Base-by-base conservation (phyloP, 306 rosid genomes). In the Vachellia collinsii region DNA sequence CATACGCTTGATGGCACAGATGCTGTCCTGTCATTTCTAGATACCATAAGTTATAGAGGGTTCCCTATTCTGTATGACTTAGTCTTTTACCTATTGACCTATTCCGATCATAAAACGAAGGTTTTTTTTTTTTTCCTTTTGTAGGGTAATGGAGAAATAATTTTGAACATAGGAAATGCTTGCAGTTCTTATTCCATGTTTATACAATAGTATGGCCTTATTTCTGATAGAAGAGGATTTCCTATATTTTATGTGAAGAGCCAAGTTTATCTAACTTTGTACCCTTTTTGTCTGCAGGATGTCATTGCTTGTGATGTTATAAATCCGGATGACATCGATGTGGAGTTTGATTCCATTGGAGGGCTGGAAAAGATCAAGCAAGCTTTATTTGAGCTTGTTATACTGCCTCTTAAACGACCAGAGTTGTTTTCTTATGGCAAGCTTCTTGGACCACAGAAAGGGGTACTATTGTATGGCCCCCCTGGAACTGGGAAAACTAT, bases 401-500 rank as follows among this genome's bases (percentile, higher is more conserved):
- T 96, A 78, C 93, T 96, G 63, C 99, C 99, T 12, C 71, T 96
- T 7, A 83, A 81, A 83, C 87, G 99, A 77, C 99, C 99, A 1
- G 91, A 89, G 29, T 85, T 96, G 41, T 96, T 96, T 85, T 86
- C 91, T 4, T 65, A 90, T 72, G 97, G 99, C 64, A 96, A 90
- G 88, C 97, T 96, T 63, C 93, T 93, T 69, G 98, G 97, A 51
- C 99, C 99, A 11, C 99, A 96, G 62, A 96, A 93, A 75, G 99
- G 99, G 48, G 98, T 93, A 7, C 84, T 96, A 73, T 85, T 96
- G 82, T 96, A 89, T 41, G 99, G 99, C 61, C 99, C 99, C 4
- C 99, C 99, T 25, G 99, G 98, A 64, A 96, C 99, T 20, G 99
- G 99, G 79, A 96, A 96, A 87, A 96, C 99, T 36, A 96, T 96